Conservation (phyloP, 2,329 filamentous ascomycete genomes). For the Paramyrothecium roridum region DNA sequence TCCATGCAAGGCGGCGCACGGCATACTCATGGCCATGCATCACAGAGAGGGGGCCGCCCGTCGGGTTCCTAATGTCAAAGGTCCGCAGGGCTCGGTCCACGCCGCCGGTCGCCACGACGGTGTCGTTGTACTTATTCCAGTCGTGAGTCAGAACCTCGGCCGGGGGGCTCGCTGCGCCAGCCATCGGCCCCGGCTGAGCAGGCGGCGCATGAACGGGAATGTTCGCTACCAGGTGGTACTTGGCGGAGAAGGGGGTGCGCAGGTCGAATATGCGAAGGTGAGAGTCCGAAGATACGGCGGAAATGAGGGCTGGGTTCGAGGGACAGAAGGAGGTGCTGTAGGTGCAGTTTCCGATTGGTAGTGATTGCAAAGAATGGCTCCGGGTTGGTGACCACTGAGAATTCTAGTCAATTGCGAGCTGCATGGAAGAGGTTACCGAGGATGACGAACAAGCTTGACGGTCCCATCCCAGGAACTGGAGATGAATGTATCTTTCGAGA, state of each 20-base stretch:
- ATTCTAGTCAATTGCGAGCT: constrained; percentile 4
- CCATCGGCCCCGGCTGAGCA: constrained; percentile 35
- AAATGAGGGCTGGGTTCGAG: constrained; percentile 80
- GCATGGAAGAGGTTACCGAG: background rate
- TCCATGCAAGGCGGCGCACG: constrained; percentile 82
- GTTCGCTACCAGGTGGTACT: constrained; percentile 79
- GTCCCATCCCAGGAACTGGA: constrained; percentile 96
- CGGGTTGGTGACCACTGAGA: constrained; percentile 78
- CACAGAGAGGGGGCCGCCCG: constrained; percentile 67
- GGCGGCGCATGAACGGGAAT: constrained; percentile 78
- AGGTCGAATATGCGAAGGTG: constrained; percentile 90
- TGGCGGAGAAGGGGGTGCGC: constrained; percentile 77
- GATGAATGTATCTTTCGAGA: constrained; percentile 85
- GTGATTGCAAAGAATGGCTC: constrained; percentile 71
- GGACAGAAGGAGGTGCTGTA: constrained; percentile 92
- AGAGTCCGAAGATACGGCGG: constrained; percentile 84
- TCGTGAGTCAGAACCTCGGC: constrained; percentile 90
- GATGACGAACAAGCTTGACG: constrained; percentile 69
- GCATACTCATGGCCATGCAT: constrained; percentile 90
- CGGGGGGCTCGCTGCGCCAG: constrained; percentile 42
- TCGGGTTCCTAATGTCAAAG: constrained; percentile 81
- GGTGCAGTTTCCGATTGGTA: constrained; percentile 90
- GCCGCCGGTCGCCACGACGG: constrained; percentile 80
- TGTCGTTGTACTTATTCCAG: constrained; percentile 96
- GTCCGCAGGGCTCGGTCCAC: constrained; percentile 85